phyloP scores from a whole-genome alignment of 75 land plant genomes.

The Gnetum montanum region DNA sequence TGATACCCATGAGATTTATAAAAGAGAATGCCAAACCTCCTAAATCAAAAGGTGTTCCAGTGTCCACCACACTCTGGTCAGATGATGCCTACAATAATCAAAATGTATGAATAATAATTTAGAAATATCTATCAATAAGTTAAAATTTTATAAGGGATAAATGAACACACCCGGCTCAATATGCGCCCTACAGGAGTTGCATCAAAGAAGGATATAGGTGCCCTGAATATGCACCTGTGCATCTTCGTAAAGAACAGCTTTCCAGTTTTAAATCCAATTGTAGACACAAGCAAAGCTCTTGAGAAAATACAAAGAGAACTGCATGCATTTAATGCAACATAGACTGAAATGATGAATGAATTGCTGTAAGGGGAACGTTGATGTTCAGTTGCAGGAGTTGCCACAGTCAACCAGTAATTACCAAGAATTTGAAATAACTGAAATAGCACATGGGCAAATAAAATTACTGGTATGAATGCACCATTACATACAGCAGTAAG shows the following conservation, averaged over 20 bases:
- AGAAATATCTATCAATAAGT: neutral
- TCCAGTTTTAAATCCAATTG: slow-evolving; percentile 47
- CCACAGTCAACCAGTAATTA: slow-evolving; percentile 88
- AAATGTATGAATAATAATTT: neutral
- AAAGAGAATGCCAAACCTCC: too few relatives aligned
- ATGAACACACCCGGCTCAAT: slow-evolving; percentile 43
- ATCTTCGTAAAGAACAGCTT: slow-evolving; percentile 45
- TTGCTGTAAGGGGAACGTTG: slow-evolving; percentile 14
- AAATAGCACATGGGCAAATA: slow-evolving; percentile 51
- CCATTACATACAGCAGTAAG: slow-evolving; percentile 55
- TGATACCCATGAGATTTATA: slow-evolving; percentile 10
- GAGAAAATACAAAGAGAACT: slow-evolving; percentile 48
- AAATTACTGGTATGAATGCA: slow-evolving; percentile 63
- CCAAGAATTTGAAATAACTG: slow-evolving; percentile 65
- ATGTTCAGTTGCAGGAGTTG: slow-evolving; percentile 21
- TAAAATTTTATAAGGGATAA: neutral
- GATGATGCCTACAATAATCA: too few relatives aligned
- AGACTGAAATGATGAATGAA: slow-evolving; percentile 33
- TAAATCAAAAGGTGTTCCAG: too few relatives aligned
- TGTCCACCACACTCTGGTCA: too few relatives aligned
- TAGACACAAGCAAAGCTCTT: slow-evolving; percentile 43
- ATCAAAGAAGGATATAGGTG: slow-evolving; percentile 86
- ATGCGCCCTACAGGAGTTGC: slow-evolving; percentile 72
- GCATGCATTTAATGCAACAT: slow-evolving; percentile 33
- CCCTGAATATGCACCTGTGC: slow-evolving; percentile 48